Evolutionary conservation across 306 rosid genomes (phyloP).

Genomic region (Acacia crassicarpa): DNA sequence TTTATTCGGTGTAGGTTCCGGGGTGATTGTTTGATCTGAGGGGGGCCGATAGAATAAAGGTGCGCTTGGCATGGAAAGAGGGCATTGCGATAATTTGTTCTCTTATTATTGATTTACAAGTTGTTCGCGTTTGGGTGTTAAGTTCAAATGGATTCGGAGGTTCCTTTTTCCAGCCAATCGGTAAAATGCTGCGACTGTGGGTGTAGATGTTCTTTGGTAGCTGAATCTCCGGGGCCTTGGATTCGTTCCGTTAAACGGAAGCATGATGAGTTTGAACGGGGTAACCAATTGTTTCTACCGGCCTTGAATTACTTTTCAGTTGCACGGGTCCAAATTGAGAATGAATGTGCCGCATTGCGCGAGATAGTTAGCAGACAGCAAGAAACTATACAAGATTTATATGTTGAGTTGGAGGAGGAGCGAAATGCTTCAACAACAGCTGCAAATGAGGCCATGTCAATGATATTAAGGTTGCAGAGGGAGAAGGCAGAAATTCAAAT

Average conservation of each 20-base stretch:
- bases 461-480: conserved; percentile 96
- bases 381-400: conserved; percentile 67
- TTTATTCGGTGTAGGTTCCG: conserved; percentile 34
- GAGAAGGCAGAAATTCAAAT: conserved; percentile 98
- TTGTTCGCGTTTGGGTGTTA: conserved; percentile 49
- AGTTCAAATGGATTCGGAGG: conserved; percentile 59
- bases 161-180: conserved; percentile 53
- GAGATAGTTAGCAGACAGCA: conserved; percentile 81
- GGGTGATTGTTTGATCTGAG: conserved; percentile 44
- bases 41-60: conserved; percentile 30
- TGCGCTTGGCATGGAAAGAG: conserved; percentile 31
- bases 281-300: conserved; percentile 44
- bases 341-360: conserved; percentile 78
- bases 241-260: conserved; percentile 83
- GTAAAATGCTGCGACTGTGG: conserved; percentile 66
- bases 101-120: conserved; percentile 32
- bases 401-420: conserved; percentile 89
- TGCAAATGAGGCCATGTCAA: conserved; percentile 97
- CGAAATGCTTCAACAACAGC: conserved; percentile 91
- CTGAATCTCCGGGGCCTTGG: conserved; percentile 65
- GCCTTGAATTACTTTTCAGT: conserved; percentile 42
- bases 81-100: conserved; percentile 27
- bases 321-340: conserved; percentile 67
- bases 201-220: conserved; percentile 55
- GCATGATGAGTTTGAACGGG: conserved; percentile 63